Evolutionary conservation across 179 eudicot species (phyloP), one percentile per base, ranked within the genome.

Genomic region (Heliamphora pulchella): DNA sequence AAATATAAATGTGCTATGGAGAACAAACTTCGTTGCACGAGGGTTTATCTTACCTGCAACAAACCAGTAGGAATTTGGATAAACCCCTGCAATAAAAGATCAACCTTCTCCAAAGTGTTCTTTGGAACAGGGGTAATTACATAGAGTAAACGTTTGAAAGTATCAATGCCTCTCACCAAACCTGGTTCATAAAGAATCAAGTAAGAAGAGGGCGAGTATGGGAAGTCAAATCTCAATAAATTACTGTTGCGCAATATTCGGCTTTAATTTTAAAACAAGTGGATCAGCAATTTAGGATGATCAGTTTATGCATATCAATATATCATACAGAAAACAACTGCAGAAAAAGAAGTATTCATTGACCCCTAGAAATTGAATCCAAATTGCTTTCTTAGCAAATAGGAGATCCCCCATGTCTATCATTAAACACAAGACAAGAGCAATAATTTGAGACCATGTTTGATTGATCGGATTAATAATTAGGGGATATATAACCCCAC

Each of bases 71-170:
- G 98, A 71, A 94, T 86, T 82, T 90, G 90, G 75, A 94, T 88
- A 76, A 83, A 89, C 54, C 98, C 98, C 84, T 91, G 98, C 39
- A 91, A 86, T 41, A 94, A 86, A 81, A 91, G 81, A 87, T 94
- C 92, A 71, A 93, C 96, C 81, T 84, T 82, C 80, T 87, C 90
- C 76, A 94, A 85, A 51, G 70, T 82, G 77, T 83, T 84, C 70
- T 62, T 90, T 44, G 93, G 92, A 85, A 91, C 92, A 72, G 97
- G 97, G 22, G 98, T 93, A 77, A 94, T 88, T 65, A 94, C 80
- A 74, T 91, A 91, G 20, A 93, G 81, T 73, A 89, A 53, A n/a
- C 84, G 85, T 82, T 79, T 91, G 80, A 77, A 70, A 55, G 87
- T 80, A 79, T 94, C 96, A 11, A 94, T 87, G 77, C 93, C 88